Percentiles rank a stretch among this genome's conserved stretches.
Conservation (phyloP, 2,329 filamentous ascomycete species). For the Aureobasidium uvarum region DNA sequence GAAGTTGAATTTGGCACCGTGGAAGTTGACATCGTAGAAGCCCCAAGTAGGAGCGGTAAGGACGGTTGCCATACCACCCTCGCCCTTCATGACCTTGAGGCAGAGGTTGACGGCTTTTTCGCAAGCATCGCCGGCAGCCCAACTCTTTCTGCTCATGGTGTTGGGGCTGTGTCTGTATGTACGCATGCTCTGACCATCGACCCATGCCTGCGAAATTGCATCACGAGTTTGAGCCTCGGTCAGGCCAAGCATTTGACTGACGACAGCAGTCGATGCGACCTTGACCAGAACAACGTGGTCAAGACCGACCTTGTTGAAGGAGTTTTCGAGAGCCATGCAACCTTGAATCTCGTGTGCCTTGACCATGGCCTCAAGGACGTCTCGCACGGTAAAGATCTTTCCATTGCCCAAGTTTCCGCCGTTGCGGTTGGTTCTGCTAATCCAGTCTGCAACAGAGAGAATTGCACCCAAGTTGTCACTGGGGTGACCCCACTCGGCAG, state of each 20-base stretch:
- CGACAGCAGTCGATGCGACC: constrained; percentile 90
- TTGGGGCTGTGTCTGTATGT: constrained; percentile 98
- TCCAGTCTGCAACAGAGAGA: constrained; percentile 94
- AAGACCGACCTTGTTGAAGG: constrained; percentile 96
- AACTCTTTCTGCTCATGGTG: constrained; percentile 99
- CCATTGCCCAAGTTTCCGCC: constrained; percentile 68
- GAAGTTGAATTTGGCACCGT: constrained; percentile 93
- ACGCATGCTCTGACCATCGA: constrained; percentile 91
- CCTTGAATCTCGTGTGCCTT: constrained; percentile 99
- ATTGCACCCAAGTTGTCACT: constrained; percentile 98
- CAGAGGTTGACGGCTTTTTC: constrained; percentile 97
- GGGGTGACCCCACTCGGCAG: constrained; percentile 97
- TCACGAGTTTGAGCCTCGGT: constrained; percentile 88
- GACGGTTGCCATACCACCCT: constrained; percentile 87
- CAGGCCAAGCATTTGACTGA: constrained; percentile 92
- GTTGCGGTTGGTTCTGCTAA: constrained; percentile 88
- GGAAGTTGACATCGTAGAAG: constrained; percentile 98
- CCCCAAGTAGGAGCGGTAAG: constrained; percentile 92
- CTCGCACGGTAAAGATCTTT: constrained; percentile 82
- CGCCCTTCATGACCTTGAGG: constrained; percentile 95
- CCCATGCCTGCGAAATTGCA: constrained; percentile 95
- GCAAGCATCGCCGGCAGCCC: constrained; percentile 97
- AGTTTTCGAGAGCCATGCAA: constrained; percentile 94
- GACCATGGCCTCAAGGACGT: constrained; percentile 90
- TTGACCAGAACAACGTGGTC: constrained; percentile 99